Conservation (phyloP, 2,329 filamentous ascomycete genomes). For the Ampelomyces quisqualis region DNA sequence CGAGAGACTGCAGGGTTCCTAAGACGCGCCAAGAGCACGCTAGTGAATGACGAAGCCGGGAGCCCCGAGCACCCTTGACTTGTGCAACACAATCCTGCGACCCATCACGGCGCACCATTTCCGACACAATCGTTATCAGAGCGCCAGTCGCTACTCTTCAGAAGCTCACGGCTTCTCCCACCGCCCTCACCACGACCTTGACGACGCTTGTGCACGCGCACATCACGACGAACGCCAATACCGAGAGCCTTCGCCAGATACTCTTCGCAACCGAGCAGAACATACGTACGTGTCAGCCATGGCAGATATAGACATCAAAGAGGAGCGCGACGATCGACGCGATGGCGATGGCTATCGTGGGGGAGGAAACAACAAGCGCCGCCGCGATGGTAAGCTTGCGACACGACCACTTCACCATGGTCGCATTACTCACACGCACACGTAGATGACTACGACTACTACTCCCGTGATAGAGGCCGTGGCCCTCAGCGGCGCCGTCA, state of each 20-base stretch:
- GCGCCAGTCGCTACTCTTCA: too few species aligned
- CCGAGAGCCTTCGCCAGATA: constrained; percentile 11
- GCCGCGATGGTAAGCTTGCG: constrained; percentile 33
- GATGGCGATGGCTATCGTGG: constrained; percentile 28
- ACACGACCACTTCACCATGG: not conserved
- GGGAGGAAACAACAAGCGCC: constrained; percentile 35
- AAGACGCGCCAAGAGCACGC: constrained; percentile 12
- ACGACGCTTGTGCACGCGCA: constrained; percentile 8
- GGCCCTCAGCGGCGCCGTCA: constrained; percentile 36
- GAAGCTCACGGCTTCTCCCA: too few species aligned
- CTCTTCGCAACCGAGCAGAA: constrained; percentile 13
- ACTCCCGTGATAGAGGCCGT: constrained; percentile 31
- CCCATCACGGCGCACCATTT: constrained; percentile 8
- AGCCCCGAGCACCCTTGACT: constrained; percentile 12
- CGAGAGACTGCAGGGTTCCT: too few species aligned
- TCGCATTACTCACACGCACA: constrained; percentile 5
- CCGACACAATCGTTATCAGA: not conserved
- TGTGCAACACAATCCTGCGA: constrained; percentile 18
- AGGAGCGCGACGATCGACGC: constrained; percentile 35
- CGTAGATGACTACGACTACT: constrained; percentile 32
- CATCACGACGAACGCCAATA: constrained; percentile 5
- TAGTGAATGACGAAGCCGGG: constrained; percentile 6
- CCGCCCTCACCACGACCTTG: constrained; percentile 4
- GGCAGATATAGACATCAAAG: constrained; percentile 34
- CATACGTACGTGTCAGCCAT: constrained; percentile 20